Conservation (phyloP, 169 alveolate species). For the Theileria luwenshuni region DNA sequence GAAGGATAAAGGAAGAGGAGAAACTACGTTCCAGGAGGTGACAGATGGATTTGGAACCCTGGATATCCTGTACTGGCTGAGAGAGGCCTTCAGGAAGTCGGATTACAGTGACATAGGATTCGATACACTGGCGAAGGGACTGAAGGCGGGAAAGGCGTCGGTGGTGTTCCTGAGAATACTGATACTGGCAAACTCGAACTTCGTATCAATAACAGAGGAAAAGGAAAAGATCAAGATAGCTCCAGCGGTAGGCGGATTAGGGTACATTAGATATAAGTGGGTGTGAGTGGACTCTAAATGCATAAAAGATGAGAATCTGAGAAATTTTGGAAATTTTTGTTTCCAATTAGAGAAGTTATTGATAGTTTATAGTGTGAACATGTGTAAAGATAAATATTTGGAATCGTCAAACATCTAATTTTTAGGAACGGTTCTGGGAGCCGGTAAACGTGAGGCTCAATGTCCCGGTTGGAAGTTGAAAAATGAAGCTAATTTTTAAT, state of each 20-base stretch:
- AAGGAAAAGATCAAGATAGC: slow-evolving; percentile 12
- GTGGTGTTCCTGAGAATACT: slow-evolving; percentile 57
- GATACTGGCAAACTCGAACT: slow-evolving; percentile 61
- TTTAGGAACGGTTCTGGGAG: slow-evolving; percentile 22
- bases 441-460: slow-evolving; percentile 9
- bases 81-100: slow-evolving; percentile 39
- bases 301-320: too few relatives aligned
- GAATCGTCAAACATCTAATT: neutral
- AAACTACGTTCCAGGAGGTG: neutral
- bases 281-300: neutral
- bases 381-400: neutral
- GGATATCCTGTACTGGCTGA: slow-evolving; percentile 37
- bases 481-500: too few relatives aligned
- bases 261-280: neutral
- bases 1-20: neutral
- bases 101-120: slow-evolving; percentile 18
- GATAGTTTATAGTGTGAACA: too few relatives aligned
- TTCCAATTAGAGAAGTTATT: too few relatives aligned
- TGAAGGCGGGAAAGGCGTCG: slow-evolving; percentile 39
- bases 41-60: slow-evolving; percentile 34
- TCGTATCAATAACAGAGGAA: slow-evolving; percentile 37
- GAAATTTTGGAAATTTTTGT: too few relatives aligned
- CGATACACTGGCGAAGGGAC: slow-evolving; percentile 20
- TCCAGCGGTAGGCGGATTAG: slow-evolving; percentile 18
- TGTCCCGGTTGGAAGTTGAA: slow-evolving; percentile 12